Evolutionary conservation across 306 rosid genomes (phyloP).

Genomic region (Malus domestica): ASM211411v1 NC_041790.1:14551501-14552000

Average conservation of each 20-base stretch:
- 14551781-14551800: not conserved
- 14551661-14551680: slow-evolving; percentile 55
- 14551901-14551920: not conserved
- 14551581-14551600: slow-evolving; percentile 55
- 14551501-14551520: slow-evolving; percentile 28
- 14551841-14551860: not conserved
- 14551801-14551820: not conserved
- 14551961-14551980: not conserved
- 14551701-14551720: slow-evolving; percentile 68
- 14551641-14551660: slow-evolving; percentile 44
- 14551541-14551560: slow-evolving; percentile 29
- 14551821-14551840: not conserved
- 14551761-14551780: slow-evolving; percentile 9
- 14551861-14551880: not conserved
- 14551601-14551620: slow-evolving; percentile 53
- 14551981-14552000: not conserved
- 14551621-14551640: slow-evolving; percentile 44
- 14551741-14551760: not conserved
- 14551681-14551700: slow-evolving; percentile 63
- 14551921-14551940: not conserved
- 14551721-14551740: not conserved
- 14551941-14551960: not conserved
- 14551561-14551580: slow-evolving; percentile 16
- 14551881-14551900: not conserved
- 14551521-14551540: slow-evolving; percentile 20